phyloP scores from a whole-genome alignment of 345 rosid genomes.

The Murraya koenigii region DNA sequence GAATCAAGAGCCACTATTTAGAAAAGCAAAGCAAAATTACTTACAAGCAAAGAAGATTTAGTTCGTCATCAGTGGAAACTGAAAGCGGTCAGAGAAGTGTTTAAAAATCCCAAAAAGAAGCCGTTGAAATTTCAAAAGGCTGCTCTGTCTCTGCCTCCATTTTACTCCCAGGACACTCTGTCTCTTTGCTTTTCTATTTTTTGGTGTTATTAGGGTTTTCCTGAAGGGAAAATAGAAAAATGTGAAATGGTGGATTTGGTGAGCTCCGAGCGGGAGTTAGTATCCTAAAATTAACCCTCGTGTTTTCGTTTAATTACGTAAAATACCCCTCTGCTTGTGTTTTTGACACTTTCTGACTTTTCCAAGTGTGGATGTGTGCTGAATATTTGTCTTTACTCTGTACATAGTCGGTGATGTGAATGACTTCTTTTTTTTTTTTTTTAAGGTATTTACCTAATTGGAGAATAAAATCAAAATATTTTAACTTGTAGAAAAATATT shows the following conservation, averaged over 20 bases:
- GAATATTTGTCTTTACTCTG: not conserved
- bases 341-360: not conserved
- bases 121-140: slow-evolving; percentile 4
- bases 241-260: not conserved
- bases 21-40: not conserved
- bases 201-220: slow-evolving; percentile 24
- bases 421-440: too few relatives aligned
- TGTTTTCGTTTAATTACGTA: not conserved
- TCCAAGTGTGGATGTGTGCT: not conserved
- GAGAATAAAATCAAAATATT: too few relatives aligned
- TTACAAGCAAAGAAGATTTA: not conserved
- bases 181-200: not conserved
- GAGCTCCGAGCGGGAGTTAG: not conserved
- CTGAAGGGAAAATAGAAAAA: not conserved
- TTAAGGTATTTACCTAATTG: too few relatives aligned
- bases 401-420: too few relatives aligned
- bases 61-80: not conserved
- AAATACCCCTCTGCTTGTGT: not conserved
- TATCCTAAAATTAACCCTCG: not conserved
- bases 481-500: too few relatives aligned
- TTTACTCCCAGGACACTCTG: not conserved
- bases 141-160: not conserved
- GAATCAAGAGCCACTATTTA: not conserved
- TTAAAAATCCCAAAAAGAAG: slow-evolving; percentile 5
- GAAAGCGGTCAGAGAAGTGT: not conserved